Evolutionary conservation across 176 grass and related monocot genomes (phyloP).

Genomic region (Alloteropsis semialata): DNA sequence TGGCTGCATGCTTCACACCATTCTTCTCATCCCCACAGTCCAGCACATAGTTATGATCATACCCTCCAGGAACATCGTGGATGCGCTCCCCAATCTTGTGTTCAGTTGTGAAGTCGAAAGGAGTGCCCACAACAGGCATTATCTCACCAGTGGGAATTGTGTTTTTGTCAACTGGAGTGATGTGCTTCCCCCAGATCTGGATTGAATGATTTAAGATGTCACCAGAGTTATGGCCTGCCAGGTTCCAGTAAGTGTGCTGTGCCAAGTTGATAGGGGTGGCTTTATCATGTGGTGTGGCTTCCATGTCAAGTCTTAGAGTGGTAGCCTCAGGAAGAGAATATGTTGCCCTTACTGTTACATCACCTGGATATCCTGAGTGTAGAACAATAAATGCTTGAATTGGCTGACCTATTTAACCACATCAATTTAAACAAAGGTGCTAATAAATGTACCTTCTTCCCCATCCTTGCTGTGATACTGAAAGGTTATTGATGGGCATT

Average conservation of each 20-base stretch:
- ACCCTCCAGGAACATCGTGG: slow-evolving; percentile 45
- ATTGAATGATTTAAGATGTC: slow-evolving; percentile 58
- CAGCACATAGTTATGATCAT: slow-evolving; percentile 72
- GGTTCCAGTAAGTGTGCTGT: slow-evolving; percentile 95
- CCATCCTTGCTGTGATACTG: slow-evolving; percentile 78
- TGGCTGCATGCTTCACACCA: slow-evolving; percentile 71
- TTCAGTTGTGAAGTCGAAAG: slow-evolving; percentile 67
- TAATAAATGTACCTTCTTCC: slow-evolving; percentile 64
- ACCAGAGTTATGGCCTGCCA: slow-evolving; percentile 84
- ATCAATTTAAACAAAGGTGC: slow-evolving; percentile 1
- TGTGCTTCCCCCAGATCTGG: slow-evolving; percentile 63
- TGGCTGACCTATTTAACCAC: not conserved
- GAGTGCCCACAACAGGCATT: slow-evolving; percentile 49
- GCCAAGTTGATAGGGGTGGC: slow-evolving; percentile 73
- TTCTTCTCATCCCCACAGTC: slow-evolving; percentile 56
- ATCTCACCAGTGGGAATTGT: slow-evolving; percentile 75
- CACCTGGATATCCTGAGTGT: slow-evolving; percentile 71
- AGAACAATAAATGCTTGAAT: not conserved
- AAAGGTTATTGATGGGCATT: slow-evolving; percentile 75
- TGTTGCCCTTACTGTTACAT: slow-evolving; percentile 49
- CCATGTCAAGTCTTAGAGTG: slow-evolving; percentile 78
- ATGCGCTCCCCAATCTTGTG: slow-evolving; percentile 58
- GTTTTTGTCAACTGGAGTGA: slow-evolving; percentile 72
- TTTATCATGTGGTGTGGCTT: slow-evolving; percentile 61
- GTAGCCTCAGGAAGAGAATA: slow-evolving; percentile 67